Base-by-base conservation (phyloP, 768 basidiomycete species). In the Amanita inopinata region DNA sequence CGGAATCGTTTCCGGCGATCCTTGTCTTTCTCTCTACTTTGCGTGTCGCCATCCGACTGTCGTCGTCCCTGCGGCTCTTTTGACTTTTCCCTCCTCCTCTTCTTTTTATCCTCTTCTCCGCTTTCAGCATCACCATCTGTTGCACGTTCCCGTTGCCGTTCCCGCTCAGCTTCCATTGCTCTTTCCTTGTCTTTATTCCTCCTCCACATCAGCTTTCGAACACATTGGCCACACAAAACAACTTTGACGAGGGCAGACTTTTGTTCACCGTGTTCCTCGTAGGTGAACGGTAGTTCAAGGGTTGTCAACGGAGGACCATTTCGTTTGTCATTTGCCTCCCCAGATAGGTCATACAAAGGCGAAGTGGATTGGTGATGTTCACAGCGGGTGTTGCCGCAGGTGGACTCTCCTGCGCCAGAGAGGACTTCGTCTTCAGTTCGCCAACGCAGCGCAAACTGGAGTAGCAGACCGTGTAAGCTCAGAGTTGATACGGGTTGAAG, bases 181-280 rank as follows among this genome's bases (percentile, higher is more conserved):
- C 40, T 40, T 33, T 56, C 68, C 55, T 76, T 83, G 53, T 83
- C 80, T 55, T 78, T 76, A 53, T 69, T 71, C 51, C 80, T 67
- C 57, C 88, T 91, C 78, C 83, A 91, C 76, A 83, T 78, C 52
- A 98, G 63, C 69, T 94, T 97, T 57, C 75, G 76, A 37, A 76
- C 62, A 54, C 94, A 97, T 52, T 66, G 72, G 20, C 66, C 60
- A 56, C 94, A 98, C 23, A 97, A 61, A 1, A 89, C 89, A 2
- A 93, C 77, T 58, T 98, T 98, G 37, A 98, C 94, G 9, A 98
- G 64, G 0, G 90, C 89, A 38, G 74, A 74, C 60, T 87, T 92
- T 36, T 53, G 59, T 51, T 78, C 73, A 1, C 83, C 86, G 9
- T 75, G 76, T 55, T 98, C 94, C 15, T 72, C 63, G 59, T 98